Evolutionary conservation across 495 filamentous ascomycete genomes (phyloP).

Genomic region (Pseudomonodictys pantanalensis): DNA sequence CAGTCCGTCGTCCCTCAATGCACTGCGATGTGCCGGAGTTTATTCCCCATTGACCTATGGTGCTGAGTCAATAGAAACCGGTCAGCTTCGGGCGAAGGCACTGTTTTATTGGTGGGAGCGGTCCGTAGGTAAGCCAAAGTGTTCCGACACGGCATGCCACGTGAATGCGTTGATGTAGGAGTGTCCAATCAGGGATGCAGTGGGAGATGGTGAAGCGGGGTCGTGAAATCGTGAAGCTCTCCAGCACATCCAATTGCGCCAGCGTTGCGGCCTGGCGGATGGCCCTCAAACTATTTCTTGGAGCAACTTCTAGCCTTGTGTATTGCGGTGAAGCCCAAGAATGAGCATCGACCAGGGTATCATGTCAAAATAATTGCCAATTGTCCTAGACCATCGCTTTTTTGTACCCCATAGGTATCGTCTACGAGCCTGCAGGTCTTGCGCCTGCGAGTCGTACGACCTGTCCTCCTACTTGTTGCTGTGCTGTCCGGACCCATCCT

Average conservation of each 20-base stretch:
- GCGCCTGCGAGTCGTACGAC: neutral
- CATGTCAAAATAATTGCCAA: neutral
- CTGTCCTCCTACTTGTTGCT: neutral
- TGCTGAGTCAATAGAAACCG: neutral
- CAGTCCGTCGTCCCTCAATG: conserved; percentile 4
- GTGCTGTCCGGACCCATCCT: neutral
- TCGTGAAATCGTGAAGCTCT: no score
- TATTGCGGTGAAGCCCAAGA: no score
- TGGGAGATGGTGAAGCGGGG: no score
- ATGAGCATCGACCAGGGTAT: no score
- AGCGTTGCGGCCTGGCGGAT: no score
- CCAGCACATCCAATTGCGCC: no score
- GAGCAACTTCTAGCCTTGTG: no score
- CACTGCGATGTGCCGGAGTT: neutral
- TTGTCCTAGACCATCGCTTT: neutral
- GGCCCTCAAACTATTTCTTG: no score
- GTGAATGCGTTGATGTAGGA: neutral
- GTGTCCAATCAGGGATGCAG: no score
- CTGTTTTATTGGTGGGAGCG: neutral
- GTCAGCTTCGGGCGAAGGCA: neutral
- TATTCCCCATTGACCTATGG: neutral
- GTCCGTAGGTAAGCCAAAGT: neutral
- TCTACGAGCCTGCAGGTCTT: conserved; percentile 1
- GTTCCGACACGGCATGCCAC: neutral
- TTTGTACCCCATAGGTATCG: neutral